These are phyloP conservation scores for Chalciporus sphaerocephalus DNA, from an alignment of 768 basidiomycete species.

Conservation along the genomic window DNA sequence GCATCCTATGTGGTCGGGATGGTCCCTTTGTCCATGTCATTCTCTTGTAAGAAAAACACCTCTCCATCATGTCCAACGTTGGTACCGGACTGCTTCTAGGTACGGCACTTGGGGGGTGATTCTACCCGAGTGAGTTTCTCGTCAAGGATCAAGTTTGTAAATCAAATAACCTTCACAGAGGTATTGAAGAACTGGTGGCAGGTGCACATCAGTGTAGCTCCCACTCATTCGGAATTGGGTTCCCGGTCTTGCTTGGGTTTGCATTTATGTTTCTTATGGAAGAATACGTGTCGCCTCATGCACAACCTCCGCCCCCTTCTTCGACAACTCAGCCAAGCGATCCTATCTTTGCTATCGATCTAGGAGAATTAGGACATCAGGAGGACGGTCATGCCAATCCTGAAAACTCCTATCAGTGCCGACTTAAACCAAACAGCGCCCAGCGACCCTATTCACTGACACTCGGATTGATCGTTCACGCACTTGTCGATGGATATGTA, in stretches of 20 bases:
- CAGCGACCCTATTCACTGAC: conserved; percentile 65
- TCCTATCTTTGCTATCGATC: conserved; percentile 53
- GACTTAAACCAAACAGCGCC: conserved; percentile 22
- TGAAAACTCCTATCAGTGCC: conserved; percentile 12
- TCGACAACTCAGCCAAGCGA: conserved; percentile 15
- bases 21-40: conserved; percentile 67
- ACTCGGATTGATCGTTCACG: conserved; percentile 83
- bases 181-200: conserved; percentile 57
- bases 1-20: conserved; percentile 68
- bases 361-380: conserved; percentile 53
- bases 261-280: conserved; percentile 59
- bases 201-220: conserved; percentile 35
- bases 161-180: conserved; percentile 40
- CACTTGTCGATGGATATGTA: conserved; percentile 87
- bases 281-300: conserved; percentile 52
- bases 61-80: conserved; percentile 48
- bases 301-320: conserved; percentile 31
- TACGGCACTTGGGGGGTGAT: conserved; percentile 89
- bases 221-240: conserved; percentile 52
- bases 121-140: conserved; percentile 77
- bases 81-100: conserved; percentile 86
- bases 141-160: neutral
- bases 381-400: conserved; percentile 25
- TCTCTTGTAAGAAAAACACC: conserved; percentile 47
- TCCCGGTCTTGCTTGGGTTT: conserved; percentile 62